Evolutionary conservation across 495 filamentous ascomycete species (phyloP).

Genomic region (Sporormia fimetaria): DNA sequence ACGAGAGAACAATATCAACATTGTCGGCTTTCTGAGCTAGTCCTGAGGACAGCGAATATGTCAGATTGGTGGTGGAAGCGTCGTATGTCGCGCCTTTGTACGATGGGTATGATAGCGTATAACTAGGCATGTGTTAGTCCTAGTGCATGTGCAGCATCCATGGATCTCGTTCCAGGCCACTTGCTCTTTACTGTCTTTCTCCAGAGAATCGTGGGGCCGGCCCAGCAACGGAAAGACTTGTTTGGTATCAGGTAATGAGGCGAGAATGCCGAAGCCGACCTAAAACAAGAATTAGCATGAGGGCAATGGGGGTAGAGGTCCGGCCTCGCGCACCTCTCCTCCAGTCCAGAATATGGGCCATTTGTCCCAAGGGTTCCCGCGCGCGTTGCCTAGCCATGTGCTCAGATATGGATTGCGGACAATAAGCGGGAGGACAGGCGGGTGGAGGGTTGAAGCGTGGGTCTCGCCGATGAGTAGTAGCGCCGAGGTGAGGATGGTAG

Average conservation of each 20-base stretch:
- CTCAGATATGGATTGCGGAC: slow-evolving; percentile 90
- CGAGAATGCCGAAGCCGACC: slow-evolving; percentile 72
- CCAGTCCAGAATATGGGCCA: slow-evolving; percentile 97
- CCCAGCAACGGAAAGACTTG: slow-evolving; percentile 81
- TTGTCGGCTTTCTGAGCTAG: slow-evolving; percentile 31
- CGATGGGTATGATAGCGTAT: slow-evolving; percentile 54
- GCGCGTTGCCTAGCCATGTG: slow-evolving; percentile 70
- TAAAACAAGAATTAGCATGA: no score
- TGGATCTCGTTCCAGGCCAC: slow-evolving; percentile 6
- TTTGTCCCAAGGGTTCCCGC: slow-evolving; percentile 72
- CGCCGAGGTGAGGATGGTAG: slow-evolving; percentile 15
- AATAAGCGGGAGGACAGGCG: slow-evolving; percentile 74
- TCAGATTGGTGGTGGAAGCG: slow-evolving; percentile 85
- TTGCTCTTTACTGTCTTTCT: slow-evolving; percentile 35
- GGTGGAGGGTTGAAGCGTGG: slow-evolving; percentile 42
- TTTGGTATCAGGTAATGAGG: slow-evolving; percentile 55
- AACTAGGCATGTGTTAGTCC: slow-evolving; percentile 34
- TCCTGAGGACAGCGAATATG: slow-evolving; percentile 55
- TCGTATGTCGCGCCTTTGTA: slow-evolving; percentile 79
- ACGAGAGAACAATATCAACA: slow-evolving; percentile 62
- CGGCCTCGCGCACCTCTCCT: slow-evolving; percentile 44
- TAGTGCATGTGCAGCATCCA: neutral
- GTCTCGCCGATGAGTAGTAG: slow-evolving; percentile 21
- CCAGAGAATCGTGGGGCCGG: slow-evolving; percentile 70
- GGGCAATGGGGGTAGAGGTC: slow-evolving; percentile 10